Conservation (phyloP, 192 early-diverging fungal genomes). For the Funneliformis mosseae region DNA sequence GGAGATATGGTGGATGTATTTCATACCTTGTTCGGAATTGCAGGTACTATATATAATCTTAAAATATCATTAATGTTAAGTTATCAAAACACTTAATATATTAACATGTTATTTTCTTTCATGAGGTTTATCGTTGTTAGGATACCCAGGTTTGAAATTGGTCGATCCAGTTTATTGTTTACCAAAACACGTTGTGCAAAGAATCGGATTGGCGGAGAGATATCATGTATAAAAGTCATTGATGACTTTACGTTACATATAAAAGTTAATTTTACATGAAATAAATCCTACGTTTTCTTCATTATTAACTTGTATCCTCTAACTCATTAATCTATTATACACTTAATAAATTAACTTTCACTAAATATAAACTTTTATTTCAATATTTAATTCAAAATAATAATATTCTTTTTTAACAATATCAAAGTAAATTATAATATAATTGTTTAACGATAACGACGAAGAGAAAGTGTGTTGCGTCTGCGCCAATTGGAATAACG, state of each 20-base stretch:
- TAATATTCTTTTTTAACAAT: too few relatives aligned
- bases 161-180: slow-evolving; percentile 96
- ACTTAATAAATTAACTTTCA: too few relatives aligned
- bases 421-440: background rate
- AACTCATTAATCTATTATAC: too few relatives aligned
- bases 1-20: slow-evolving; percentile 94
- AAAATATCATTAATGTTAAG: slow-evolving; percentile 11
- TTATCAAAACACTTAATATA: background rate
- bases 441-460: slow-evolving; percentile 82
- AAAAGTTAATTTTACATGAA: too few relatives aligned
- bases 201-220: slow-evolving; percentile 49
- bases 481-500: slow-evolving; percentile 91
- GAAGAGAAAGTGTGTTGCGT: slow-evolving; percentile 94
- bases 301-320: too few relatives aligned
- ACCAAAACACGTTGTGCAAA: slow-evolving; percentile 63
- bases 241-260: too few relatives aligned
- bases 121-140: slow-evolving; percentile 77
- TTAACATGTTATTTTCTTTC: too few relatives aligned
- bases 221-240: slow-evolving; percentile 31
- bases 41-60: slow-evolving; percentile 49
- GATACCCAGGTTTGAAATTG: slow-evolving; percentile 69
- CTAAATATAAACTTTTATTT: too few relatives aligned
- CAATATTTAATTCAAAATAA: too few relatives aligned
- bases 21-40: slow-evolving; percentile 94
- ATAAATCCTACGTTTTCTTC: too few relatives aligned